Base-by-base conservation (phyloP, 2,329 filamentous ascomycete genomes). In the Rutstroemia sp. region DNA sequence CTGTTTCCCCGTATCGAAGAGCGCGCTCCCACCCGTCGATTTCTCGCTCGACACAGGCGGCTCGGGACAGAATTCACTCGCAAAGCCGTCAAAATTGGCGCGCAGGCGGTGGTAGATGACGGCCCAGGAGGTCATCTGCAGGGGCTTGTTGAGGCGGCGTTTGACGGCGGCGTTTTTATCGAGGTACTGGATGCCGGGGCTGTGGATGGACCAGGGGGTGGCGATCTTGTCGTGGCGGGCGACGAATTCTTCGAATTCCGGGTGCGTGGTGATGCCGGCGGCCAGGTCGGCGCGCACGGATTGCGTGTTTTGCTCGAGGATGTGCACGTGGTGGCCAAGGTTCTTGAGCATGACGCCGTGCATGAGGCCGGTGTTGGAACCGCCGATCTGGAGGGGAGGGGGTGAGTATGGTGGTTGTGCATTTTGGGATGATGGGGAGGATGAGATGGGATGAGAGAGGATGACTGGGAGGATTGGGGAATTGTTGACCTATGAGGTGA, bases 281-380 rank as follows among this genome's bases (percentile, higher is more conserved):
- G 60, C 62, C 46, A 63, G 60, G 10, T 60, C 51, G 2, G 52
- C 19, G 1, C 62, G 58, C n/a, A 48, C 23, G 0, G 47, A 23
- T 1, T 49, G 19, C 6, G 52, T 39, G 4, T 51, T 58, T 16
- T 56, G 58, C 30, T 63, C 63, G 21, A 65, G 52, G 14, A 65
- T 62, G 8, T 37, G 56, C 18, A 63, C 44, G 21, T 56, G 44
- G 52, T 63, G 57, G 19, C 44, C 56, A 3, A 60, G 56, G 16
- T 54, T 50, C 7, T 41, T 41, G 30, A 65, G 56, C 18, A 58
- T 46, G 6, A 59, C 59, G 23, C 54, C 63, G 27, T 56, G 50
- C 48, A 64, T 59, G 5, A 63, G 60, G 21, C 57, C 56, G 2
- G 49, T 58, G 47, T 62, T 59, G 37, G 62, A 64, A n/a, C 62